Evolutionary conservation across 305 asterid genomes (phyloP).

Genomic region (Rubia tinctorum): DNA sequence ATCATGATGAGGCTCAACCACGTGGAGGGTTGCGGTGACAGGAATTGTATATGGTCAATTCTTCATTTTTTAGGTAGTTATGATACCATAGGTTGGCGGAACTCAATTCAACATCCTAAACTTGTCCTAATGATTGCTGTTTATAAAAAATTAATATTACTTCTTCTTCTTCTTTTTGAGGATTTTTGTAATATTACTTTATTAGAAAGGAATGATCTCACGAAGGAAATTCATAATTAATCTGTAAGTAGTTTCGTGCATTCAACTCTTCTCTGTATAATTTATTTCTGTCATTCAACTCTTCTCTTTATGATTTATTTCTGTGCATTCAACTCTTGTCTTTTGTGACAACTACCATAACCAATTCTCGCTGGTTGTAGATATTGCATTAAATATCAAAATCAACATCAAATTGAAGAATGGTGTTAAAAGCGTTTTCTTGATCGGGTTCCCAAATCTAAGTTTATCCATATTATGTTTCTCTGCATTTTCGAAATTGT

Average conservation of each 20-base stretch:
- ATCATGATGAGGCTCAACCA: too few species aligned
- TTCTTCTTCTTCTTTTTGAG: too few species aligned
- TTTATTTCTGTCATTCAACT: too few species aligned
- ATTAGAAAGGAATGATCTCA: too few species aligned
- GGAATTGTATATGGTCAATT: neutral
- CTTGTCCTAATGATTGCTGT: neutral
- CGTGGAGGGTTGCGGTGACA: conserved; percentile 29
- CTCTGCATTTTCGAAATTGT: neutral
- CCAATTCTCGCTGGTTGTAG: too few species aligned
- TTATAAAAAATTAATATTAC: neutral
- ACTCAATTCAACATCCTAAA: too few species aligned
- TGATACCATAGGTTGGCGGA: too few species aligned
- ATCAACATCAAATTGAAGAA: neutral
- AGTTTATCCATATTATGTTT: neutral
- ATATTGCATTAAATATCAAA: neutral
- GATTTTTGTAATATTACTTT: too few species aligned
- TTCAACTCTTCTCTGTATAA: too few species aligned
- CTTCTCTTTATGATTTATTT: too few species aligned
- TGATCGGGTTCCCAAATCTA: neutral
- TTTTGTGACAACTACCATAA: neutral
- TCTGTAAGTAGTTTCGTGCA: neutral
- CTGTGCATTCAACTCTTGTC: neutral
- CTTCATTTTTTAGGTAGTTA: conserved; percentile 4
- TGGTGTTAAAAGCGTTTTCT: too few species aligned
- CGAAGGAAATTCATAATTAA: neutral